Evolutionary conservation across 2,329 filamentous ascomycete species (phyloP).

Genomic region (Harringtonia lauricola): DNA sequence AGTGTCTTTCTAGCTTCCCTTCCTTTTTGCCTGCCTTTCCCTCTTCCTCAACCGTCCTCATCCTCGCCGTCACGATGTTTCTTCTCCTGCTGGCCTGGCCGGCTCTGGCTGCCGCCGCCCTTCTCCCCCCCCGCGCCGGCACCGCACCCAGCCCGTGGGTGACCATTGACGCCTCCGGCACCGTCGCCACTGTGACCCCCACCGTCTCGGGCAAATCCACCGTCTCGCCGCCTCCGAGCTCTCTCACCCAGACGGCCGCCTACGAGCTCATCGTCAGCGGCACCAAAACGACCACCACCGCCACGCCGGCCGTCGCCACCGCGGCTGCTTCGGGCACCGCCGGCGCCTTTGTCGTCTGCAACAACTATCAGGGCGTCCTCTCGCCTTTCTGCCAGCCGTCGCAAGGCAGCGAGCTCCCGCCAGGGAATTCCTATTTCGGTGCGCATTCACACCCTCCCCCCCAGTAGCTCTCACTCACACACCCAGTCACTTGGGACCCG

Average conservation of each 20-base stretch:
- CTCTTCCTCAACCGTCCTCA: background rate
- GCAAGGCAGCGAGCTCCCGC: conserved; percentile 12
- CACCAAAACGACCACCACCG: conserved; percentile 18
- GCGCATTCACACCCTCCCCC: background rate
- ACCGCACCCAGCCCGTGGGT: conserved; percentile 19
- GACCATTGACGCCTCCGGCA: conserved; percentile 18
- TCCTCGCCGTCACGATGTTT: background rate
- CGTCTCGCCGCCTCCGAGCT: conserved; percentile 17
- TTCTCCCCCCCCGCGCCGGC: conserved; percentile 2
- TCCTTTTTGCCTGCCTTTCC: background rate
- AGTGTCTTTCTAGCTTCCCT: too few relatives aligned
- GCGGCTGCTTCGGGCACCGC: conserved; percentile 14
- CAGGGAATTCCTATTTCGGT: background rate
- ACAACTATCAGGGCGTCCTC: conserved; percentile 14
- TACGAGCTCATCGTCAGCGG: conserved; percentile 18
- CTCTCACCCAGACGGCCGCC: conserved; percentile 17
- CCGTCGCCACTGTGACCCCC: conserved; percentile 18
- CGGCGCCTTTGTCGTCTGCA: conserved; percentile 21
- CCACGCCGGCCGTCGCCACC: conserved; percentile 19
- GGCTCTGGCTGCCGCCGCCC: background rate
- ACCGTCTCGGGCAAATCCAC: conserved; percentile 16
- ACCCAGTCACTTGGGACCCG: conserved; percentile 22
- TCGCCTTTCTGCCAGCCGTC: conserved; percentile 23
- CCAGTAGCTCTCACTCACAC: too few relatives aligned
- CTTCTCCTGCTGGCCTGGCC: background rate